Conservation (phyloP, 139 green algal species). For the Desmodesmus armatus region DNA sequence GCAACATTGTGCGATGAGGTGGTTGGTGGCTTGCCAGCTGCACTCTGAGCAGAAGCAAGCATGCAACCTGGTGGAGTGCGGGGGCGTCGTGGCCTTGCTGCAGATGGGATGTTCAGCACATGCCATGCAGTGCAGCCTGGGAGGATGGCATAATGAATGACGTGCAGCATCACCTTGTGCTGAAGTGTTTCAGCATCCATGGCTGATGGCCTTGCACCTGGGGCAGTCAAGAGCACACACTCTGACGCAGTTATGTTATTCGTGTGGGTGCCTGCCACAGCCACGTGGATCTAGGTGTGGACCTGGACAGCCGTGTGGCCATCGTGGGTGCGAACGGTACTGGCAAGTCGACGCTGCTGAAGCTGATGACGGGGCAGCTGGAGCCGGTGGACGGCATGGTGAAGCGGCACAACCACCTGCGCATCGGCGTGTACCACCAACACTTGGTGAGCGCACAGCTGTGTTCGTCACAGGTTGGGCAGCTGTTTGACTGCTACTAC, state of each 20-base stretch:
- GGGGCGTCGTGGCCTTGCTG: background rate
- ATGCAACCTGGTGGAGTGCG: background rate
- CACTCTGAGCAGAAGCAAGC: background rate
- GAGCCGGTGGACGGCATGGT: slow-evolving; percentile 92
- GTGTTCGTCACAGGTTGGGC: no score
- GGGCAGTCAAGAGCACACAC: no score
- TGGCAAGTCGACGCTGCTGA: slow-evolving; percentile 98
- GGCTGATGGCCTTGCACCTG: no score
- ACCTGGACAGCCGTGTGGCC: slow-evolving; percentile 93
- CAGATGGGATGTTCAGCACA: background rate
- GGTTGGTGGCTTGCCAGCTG: background rate
- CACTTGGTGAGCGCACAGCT: slow-evolving; percentile 52
- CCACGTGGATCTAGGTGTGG: slow-evolving; percentile 94
- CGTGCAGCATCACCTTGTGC: background rate
- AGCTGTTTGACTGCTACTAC: no score
- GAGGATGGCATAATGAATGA: no score
- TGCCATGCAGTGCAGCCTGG: background rate
- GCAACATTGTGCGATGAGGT: background rate
- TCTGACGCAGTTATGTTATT: background rate
- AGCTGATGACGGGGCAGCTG: slow-evolving; percentile 96
- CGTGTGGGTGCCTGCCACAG: background rate
- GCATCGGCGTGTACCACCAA: slow-evolving; percentile 91
- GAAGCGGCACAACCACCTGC: slow-evolving; percentile 95
- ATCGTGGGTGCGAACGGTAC: slow-evolving; percentile 93
- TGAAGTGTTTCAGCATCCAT: background rate